A percentile compares a stretch with the other conserved stretches of the same genome.
phyloP scores from a whole-genome alignment of 441 rosid species.

The Populus hybrid region DNA sequence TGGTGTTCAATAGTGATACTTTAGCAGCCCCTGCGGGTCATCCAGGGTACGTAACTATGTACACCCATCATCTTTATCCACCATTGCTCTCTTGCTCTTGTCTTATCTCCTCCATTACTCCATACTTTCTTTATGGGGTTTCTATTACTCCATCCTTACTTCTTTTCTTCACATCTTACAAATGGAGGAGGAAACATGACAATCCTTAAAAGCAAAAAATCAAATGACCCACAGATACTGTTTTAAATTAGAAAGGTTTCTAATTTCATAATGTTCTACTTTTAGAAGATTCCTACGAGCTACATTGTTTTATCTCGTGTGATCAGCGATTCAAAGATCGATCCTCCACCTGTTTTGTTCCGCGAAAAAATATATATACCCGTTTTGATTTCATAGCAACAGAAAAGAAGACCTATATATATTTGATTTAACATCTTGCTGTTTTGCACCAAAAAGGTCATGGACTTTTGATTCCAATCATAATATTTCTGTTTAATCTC shows the following conservation, averaged over 20 bases:
- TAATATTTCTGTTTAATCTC: not conserved
- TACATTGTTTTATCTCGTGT: not conserved
- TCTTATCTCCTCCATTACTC: not conserved
- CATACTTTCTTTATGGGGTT: not conserved
- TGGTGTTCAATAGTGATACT: conserved; percentile 75
- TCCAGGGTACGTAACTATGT: conserved; percentile 36
- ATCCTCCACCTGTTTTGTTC: not conserved
- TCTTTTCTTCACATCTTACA: not conserved
- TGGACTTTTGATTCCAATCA: not conserved
- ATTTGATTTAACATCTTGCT: not conserved
- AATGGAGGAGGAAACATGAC: not conserved
- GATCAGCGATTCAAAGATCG: not conserved
- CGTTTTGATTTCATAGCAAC: not conserved
- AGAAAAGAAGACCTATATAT: not conserved
- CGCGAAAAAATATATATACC: not conserved
- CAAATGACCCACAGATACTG: conserved; percentile 6
- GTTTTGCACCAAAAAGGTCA: not conserved
- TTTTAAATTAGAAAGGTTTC: conserved; percentile 1
- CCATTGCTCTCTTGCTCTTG: not conserved
- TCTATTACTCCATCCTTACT: not conserved
- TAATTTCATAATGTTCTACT: not conserved
- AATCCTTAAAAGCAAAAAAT: not conserved
- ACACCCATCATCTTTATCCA: not conserved
- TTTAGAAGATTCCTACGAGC: not conserved
- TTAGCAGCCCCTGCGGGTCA: conserved; percentile 44